Evolutionary conservation across 2,329 filamentous ascomycete species (phyloP).

Genomic region (Apiospora marii): DNA sequence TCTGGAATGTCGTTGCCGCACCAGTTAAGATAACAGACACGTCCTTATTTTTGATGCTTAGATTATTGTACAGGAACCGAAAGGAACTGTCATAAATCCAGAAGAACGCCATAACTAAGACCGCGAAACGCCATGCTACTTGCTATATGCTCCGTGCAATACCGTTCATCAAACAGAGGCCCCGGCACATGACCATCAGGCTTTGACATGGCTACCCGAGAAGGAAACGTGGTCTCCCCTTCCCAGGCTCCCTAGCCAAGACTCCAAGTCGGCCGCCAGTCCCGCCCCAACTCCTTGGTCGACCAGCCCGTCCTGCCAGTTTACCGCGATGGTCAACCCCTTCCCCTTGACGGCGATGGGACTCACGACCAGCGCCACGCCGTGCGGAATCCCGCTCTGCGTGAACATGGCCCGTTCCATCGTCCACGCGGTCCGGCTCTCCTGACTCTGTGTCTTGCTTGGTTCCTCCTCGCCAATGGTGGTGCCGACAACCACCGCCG

Average conservation of each 20-base stretch:
- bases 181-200: background rate
- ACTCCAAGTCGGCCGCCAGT: constrained; percentile 20
- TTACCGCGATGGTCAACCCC: constrained; percentile 19
- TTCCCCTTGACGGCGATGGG: constrained; percentile 26
- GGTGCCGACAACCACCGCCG: background rate
- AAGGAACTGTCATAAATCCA: background rate
- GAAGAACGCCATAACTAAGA: background rate
- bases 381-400: constrained; percentile 23
- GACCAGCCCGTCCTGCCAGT: constrained; percentile 24
- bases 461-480: background rate
- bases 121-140: background rate
- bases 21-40: background rate
- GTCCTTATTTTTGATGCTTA: too few relatives aligned
- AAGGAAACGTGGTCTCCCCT: background rate
- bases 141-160: too few relatives aligned
- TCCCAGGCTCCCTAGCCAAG: constrained; percentile 24
- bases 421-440: constrained; percentile 29
- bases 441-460: background rate
- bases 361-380: constrained; percentile 10
- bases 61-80: background rate
- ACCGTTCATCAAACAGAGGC: background rate
- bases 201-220: background rate
- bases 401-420: constrained; percentile 32
- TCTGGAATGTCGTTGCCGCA: background rate
- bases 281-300: constrained; percentile 17